Conservation (phyloP, 768 basidiomycete genomes). For the Trametes punicea region DNA sequence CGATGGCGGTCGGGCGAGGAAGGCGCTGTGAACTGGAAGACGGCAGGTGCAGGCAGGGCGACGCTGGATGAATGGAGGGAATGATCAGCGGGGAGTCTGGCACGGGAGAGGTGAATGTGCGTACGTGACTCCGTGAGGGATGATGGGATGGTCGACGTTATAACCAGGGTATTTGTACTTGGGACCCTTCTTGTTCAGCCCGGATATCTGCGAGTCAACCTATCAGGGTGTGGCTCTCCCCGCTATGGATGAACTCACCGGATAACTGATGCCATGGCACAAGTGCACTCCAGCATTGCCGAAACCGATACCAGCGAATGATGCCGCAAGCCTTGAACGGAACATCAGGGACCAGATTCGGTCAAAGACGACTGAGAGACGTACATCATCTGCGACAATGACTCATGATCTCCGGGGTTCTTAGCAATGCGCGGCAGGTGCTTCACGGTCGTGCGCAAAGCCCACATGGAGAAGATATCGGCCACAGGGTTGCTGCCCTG, state of each 20-base stretch:
- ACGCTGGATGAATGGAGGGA: conserved; percentile 45
- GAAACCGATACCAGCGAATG: conserved; percentile 94
- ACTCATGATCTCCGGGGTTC: conserved; percentile 75
- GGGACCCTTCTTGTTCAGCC: conserved; percentile 91
- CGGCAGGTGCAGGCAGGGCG: conserved; percentile 87
- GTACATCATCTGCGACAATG: conserved; percentile 88
- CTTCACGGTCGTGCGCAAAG: conserved; percentile 82
- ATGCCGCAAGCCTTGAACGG: conserved; percentile 69
- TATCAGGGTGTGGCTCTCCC: neutral
- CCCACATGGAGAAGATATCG: conserved; percentile 96
- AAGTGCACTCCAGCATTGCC: conserved; percentile 92
- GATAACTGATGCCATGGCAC: conserved; percentile 88
- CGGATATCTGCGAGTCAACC: conserved; percentile 62
- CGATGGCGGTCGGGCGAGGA: conserved; percentile 91
- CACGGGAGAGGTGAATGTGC: neutral
- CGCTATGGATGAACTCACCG: conserved; percentile 59
- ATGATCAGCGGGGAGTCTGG: neutral
- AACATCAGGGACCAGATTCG: neutral
- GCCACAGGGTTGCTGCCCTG: conserved; percentile 94
- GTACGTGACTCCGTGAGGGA: conserved; percentile 87
- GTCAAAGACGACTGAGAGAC: conserved; percentile 21
- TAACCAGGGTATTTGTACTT: conserved; percentile 93
- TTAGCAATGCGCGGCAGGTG: conserved; percentile 85
- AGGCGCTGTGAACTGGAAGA: conserved; percentile 95
- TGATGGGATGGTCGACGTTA: conserved; percentile 78